A percentile compares a stretch with the other conserved stretches of the same genome.
Evolutionary conservation across 208 protist genomes (phyloP).

Genomic region (Angomonas ambiguus): DNA sequence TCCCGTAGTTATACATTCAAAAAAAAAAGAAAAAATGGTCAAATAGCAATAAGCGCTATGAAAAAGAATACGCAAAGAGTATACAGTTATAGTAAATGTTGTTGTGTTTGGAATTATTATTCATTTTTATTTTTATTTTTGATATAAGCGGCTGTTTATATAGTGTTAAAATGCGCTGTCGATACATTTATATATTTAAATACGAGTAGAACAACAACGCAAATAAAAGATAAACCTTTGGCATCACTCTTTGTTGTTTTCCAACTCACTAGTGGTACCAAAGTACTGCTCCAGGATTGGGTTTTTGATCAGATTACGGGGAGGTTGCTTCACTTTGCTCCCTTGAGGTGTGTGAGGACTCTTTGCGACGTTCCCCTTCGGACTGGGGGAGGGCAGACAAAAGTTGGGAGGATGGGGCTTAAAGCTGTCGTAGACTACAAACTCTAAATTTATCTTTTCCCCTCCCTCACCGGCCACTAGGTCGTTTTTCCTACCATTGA

Average conservation of each 20-base stretch:
- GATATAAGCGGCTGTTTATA: no score
- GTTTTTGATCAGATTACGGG: constrained; percentile 41
- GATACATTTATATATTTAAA: background rate
- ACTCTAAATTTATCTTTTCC: constrained; percentile 54
- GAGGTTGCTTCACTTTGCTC: constrained; percentile 14
- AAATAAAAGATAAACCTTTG: background rate
- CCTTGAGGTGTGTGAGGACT: background rate
- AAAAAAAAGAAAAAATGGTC: background rate
- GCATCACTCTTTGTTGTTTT: constrained; percentile 18
- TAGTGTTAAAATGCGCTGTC: no score
- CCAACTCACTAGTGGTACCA: constrained; percentile 8
- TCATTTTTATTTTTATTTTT: no score
- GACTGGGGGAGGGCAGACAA: background rate
- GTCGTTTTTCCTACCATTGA: constrained; percentile 39
- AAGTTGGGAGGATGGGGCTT: background rate
- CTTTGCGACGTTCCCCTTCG: background rate
- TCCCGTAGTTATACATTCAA: no score
- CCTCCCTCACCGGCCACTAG: constrained; percentile 16
- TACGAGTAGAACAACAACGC: background rate
- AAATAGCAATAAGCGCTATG: background rate
- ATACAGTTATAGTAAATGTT: background rate
- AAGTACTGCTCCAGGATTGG: constrained; percentile 54
- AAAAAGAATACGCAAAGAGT: background rate
- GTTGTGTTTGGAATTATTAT: no score
- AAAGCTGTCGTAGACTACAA: constrained; percentile 53